Evolutionary conservation across 257 asterid species (phyloP), one percentile per base, ranked within the genome.

Genomic region (Fraxinus quadrangulata): DNA sequence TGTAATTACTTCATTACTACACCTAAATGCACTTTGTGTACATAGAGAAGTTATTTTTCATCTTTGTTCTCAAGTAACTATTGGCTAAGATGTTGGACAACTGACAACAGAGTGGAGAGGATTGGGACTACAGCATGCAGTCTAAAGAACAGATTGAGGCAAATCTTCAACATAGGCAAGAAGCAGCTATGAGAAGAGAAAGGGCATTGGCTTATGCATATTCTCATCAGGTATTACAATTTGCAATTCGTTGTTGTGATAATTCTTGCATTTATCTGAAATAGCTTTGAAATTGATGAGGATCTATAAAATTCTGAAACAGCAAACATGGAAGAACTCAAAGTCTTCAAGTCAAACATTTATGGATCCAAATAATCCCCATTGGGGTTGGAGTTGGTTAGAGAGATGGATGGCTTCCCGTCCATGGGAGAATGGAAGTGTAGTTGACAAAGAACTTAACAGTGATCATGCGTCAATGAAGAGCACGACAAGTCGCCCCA

Each of bases 381-480:
- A 85, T 16, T 88, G 96, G 97, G 98, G 97, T 7, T 94, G 98
- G 98, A 92, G 90, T 77, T 94, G 96, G 98, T 74, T 92, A 71
- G 97, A 92, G 80, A 83, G 90, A 42, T 92, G 97, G 97, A 90
- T 92, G 96, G 94, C 98, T 30, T 77, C 93, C 31, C 86, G 94
- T 12, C 96, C 96, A 67, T 87, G 89, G 88, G 97, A 93, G 75
- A 84, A 76, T 16, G 86, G 87, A 33, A 81, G 70, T 74, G 77
- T 85, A 72, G 71, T 72, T 17, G 88, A 83, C 30, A 90, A 87
- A 86, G 97, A 91, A 49, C 78, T 17, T 17, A 85, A 73, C 73
- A 59, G 70, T 31, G 89, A 88, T 61, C 84, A 40, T 6, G 67
- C 59, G 11, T 80, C 91, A 3, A 40, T 83, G 40, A 87, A 86